A percentile compares a stretch with the other conserved stretches of the same genome.
phyloP scores from a whole-genome alignment of 1,139 yeast genomes.

The Yamadazyma sp. region DNA sequence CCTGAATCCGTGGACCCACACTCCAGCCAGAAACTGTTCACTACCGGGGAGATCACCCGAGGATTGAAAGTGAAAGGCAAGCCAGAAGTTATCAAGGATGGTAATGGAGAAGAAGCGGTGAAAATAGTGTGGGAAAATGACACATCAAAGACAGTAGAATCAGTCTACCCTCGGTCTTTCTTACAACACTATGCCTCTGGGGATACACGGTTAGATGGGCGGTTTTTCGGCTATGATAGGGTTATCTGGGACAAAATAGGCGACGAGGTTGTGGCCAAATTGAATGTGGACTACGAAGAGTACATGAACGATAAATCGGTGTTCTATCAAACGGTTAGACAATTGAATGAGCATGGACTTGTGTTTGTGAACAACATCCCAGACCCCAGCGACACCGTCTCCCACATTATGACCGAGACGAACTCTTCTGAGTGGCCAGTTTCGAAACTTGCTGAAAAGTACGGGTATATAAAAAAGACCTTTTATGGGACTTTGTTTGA shows the following conservation, averaged over 20 bases:
- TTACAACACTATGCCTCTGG: conserved; percentile 44
- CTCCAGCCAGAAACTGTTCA: conserved; percentile 65
- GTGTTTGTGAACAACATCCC: conserved; percentile 58
- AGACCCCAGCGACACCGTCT: conserved; percentile 18
- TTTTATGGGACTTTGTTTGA: conserved; percentile 77
- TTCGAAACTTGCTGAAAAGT: conserved; percentile 51
- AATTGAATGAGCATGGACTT: conserved; percentile 60
- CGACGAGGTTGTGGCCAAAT: conserved; percentile 17
- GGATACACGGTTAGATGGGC: conserved; percentile 30
- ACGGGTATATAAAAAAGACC: conserved; percentile 72
- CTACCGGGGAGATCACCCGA: conserved; percentile 52
- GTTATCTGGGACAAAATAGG: conserved; percentile 39
- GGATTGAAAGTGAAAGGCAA: conserved; percentile 23
- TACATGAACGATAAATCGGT: conserved; percentile 38
- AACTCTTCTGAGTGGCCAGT: conserved; percentile 43
- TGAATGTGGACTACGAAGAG: conserved; percentile 38
- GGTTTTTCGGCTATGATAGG: conserved; percentile 35
- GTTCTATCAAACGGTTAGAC: conserved; percentile 42
- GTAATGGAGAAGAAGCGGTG: conserved; percentile 24
- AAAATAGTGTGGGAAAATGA: conserved; percentile 55
- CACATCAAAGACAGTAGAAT: conserved; percentile 29
- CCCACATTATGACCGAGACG: conserved; percentile 25
- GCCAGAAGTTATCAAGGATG: conserved; percentile 26
- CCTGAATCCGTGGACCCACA: conserved; percentile 51
- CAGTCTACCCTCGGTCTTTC: conserved; percentile 49